phyloP scores from a whole-genome alignment of 2,329 filamentous ascomycete species.

The Neoascochyta sp. region DNA sequence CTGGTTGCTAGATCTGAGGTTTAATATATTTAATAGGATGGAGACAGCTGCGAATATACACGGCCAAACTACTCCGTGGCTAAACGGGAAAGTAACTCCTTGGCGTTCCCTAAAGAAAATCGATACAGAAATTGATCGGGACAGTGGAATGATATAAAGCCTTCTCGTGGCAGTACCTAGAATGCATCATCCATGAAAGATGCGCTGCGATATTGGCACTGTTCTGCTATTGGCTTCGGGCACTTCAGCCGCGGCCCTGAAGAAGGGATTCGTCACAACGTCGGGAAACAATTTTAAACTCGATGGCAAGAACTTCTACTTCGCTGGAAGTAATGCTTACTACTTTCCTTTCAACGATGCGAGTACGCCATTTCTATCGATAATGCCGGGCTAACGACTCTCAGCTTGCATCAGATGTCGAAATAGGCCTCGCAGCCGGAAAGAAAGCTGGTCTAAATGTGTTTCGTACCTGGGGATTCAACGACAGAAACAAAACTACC shows the following conservation, averaged over 20 bases:
- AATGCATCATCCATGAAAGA: too few species aligned
- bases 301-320: conserved; percentile 55
- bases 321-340: conserved; percentile 57
- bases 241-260: conserved; percentile 15
- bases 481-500: conserved; percentile 54
- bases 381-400: conserved; percentile 1
- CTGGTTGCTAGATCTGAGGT: too few species aligned
- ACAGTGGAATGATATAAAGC: too few species aligned
- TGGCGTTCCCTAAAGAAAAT: too few species aligned
- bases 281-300: conserved; percentile 52
- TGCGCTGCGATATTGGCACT: conserved; percentile 13
- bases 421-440: conserved; percentile 46
- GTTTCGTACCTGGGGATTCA: conserved; percentile 57
- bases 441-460: conserved; percentile 51
- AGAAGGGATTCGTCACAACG: conserved; percentile 48
- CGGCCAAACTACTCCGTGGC: too few species aligned
- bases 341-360: conserved; percentile 56
- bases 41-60: too few species aligned
- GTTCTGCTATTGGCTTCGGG: conserved; percentile 15
- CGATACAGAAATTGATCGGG: too few species aligned
- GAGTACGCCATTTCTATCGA: conserved; percentile 1
- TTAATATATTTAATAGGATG: too few species aligned
- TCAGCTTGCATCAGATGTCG: conserved; percentile 49
- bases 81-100: too few species aligned
- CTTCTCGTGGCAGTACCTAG: too few species aligned